Conservation (phyloP, 2,329 filamentous ascomycete species). For the Lasiodiplodia sp. region DNA sequence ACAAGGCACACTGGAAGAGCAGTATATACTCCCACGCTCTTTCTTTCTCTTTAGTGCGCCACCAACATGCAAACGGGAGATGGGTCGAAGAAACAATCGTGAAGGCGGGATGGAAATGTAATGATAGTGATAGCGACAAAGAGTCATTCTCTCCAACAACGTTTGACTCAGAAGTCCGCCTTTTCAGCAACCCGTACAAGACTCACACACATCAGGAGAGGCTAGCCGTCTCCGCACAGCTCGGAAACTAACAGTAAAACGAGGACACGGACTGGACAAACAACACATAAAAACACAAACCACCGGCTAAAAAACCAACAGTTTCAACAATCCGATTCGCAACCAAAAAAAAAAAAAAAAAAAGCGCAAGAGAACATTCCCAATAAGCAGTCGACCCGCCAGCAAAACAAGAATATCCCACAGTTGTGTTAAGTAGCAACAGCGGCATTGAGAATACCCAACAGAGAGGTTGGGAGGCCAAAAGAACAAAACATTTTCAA, state of each 20-base stretch:
- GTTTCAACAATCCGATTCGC: neutral
- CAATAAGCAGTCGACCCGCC: conserved; percentile 67
- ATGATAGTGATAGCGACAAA: neutral
- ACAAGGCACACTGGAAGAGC: neutral
- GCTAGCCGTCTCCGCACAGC: neutral
- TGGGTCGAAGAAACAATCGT: neutral
- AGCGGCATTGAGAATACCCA: neutral
- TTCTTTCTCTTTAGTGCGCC: neutral
- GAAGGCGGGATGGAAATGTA: neutral
- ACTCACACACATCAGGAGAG: neutral
- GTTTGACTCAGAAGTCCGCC: neutral
- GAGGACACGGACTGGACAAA: neutral
- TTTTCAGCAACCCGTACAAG: neutral
- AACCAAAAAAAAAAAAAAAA: conserved; percentile 60
- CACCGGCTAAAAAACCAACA: neutral
- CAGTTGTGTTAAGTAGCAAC: neutral
- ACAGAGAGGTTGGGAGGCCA: neutral
- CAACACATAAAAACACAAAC: neutral
- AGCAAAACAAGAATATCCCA: conserved; percentile 60
- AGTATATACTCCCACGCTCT: neutral
- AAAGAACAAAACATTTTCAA: conserved; percentile 1
- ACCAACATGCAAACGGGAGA: neutral
- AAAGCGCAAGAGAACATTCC: conserved; percentile 39
- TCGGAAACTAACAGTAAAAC: neutral
- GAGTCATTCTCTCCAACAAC: neutral